Evolutionary conservation across 306 rosid genomes (phyloP).

Genomic region (Quercus bicolor): DNA sequence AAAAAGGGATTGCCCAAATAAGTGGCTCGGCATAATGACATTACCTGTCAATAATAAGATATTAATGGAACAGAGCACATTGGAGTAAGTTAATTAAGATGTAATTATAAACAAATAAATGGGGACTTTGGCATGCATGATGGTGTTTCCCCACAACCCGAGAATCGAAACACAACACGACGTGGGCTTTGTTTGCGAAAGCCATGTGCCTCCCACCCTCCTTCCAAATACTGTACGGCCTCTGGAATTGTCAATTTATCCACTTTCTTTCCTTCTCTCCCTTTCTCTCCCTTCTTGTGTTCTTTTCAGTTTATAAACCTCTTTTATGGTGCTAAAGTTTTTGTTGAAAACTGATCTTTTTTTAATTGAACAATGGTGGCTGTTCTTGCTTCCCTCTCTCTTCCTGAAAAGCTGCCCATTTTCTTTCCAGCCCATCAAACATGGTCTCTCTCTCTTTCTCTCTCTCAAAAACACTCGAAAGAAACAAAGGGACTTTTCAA

Average conservation of each 20-base stretch:
- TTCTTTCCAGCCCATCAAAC: conserved; percentile 57
- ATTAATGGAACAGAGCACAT: conserved; percentile 26
- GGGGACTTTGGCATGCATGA: conserved; percentile 68
- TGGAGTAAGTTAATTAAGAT: conserved; percentile 31
- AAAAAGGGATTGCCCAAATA: conserved; percentile 33
- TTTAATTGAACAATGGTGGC: conserved; percentile 30
- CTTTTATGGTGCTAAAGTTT: background rate
- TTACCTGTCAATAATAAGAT: conserved; percentile 48
- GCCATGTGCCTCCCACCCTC: conserved; percentile 88
- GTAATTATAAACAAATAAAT: conserved; percentile 63
- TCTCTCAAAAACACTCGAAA: conserved; percentile 17
- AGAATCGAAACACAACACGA: conserved; percentile 56
- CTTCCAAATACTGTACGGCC: conserved; percentile 28
- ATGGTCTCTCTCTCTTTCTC: conserved; percentile 28
- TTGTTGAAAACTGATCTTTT: conserved; percentile 1
- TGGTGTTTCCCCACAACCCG: conserved; percentile 64
- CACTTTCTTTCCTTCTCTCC: background rate
- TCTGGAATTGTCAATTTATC: background rate
- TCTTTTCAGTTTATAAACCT: conserved; percentile 5
- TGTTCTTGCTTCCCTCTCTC: conserved; percentile 34
- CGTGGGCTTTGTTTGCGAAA: conserved; percentile 55
- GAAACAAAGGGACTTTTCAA: conserved; percentile 27
- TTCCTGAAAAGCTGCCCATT: conserved; percentile 56
- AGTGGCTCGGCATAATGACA: conserved; percentile 78
- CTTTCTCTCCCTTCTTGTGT: background rate